These are phyloP conservation scores for Geotrichum histeridarum DNA, from an alignment of 1,139 yeast species.

Conservation along the genomic window DNA sequence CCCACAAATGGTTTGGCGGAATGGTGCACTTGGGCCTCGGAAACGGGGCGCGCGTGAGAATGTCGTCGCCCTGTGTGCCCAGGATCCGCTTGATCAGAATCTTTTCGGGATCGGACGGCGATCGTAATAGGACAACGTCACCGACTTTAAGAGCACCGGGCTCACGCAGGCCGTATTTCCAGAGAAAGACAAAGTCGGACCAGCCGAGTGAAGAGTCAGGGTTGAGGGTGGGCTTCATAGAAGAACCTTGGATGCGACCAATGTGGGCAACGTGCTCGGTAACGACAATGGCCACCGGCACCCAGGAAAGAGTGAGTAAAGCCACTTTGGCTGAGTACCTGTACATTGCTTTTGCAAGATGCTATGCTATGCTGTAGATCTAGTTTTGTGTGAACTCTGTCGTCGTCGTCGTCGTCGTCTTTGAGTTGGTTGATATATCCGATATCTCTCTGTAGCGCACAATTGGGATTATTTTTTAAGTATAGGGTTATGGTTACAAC, in stretches of 20 bases:
- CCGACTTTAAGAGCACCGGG: conserved; percentile 50
- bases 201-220: conserved; percentile 50
- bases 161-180: conserved; percentile 55
- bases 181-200: conserved; percentile 65
- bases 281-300: conserved; percentile 69
- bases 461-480: too few species aligned
- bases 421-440: background rate
- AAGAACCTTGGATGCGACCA: conserved; percentile 72
- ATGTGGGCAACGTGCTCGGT: conserved; percentile 70
- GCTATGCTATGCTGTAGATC: background rate
- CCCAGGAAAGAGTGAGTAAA: conserved; percentile 47
- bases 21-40: conserved; percentile 57
- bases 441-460: background rate
- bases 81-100: conserved; percentile 71
- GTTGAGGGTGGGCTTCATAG: conserved; percentile 88
- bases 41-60: conserved; percentile 58
- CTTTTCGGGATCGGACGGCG: conserved; percentile 72
- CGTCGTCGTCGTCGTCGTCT: background rate
- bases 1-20: conserved; percentile 85
- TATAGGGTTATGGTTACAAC: too few species aligned
- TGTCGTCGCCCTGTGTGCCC: conserved; percentile 66
- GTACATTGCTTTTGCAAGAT: conserved; percentile 13
- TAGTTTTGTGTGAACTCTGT: background rate
- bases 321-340: conserved; percentile 17
- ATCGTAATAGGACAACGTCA: conserved; percentile 71